A percentile compares a stretch with the other conserved stretches of the same genome.
These are phyloP conservation scores for Carex cristatella DNA, from an alignment of 176 grass and related monocot species.

Conservation along the genomic window DNA sequence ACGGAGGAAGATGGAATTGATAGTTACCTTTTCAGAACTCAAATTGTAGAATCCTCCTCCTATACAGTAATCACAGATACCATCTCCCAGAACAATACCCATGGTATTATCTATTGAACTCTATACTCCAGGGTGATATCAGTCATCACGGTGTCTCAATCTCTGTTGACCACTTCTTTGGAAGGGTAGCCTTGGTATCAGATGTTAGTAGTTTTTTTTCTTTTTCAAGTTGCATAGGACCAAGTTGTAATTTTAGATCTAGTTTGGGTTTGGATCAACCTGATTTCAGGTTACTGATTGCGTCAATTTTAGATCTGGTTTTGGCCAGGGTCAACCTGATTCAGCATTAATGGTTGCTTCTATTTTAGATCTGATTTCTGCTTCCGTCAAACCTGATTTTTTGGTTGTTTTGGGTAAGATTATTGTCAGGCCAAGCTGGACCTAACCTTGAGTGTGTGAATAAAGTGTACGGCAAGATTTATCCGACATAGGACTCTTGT, in stretches of 20 bases:
- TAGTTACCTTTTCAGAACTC: background rate
- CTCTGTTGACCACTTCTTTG: background rate
- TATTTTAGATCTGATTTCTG: background rate
- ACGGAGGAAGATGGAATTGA: background rate
- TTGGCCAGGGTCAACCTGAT: background rate
- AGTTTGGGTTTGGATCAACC: background rate
- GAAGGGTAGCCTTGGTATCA: background rate
- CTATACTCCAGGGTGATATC: background rate
- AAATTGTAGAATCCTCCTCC: background rate
- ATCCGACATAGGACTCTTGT: background rate
- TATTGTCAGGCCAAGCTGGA: background rate
- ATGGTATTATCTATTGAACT: background rate
- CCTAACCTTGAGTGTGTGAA: background rate
- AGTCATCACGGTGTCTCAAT: background rate
- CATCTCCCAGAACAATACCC: background rate
- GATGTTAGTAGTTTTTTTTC: background rate
- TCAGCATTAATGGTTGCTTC: background rate
- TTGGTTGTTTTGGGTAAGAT: background rate
- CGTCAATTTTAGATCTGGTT: background rate
- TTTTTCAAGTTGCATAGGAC: background rate
- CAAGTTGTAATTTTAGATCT: slow-evolving; percentile 1
- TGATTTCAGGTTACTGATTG: background rate
- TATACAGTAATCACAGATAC: background rate
- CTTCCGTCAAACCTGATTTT: background rate
- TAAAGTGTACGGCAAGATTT: background rate